Base-by-base conservation (phyloP, 768 basidiomycete genomes). In the Pulveroboletus sp. region DNA sequence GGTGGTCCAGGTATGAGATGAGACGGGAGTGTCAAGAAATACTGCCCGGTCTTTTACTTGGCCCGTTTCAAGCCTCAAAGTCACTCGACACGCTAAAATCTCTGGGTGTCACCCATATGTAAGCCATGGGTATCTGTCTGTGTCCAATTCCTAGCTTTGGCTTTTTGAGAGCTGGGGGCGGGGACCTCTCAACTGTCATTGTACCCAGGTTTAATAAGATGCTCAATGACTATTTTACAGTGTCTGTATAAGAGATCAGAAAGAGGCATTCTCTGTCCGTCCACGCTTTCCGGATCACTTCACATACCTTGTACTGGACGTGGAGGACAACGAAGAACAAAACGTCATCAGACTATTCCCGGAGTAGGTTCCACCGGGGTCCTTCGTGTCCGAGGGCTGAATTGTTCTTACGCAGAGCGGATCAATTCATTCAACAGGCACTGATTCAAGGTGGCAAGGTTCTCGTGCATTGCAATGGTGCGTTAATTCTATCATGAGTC, bases 1-100 rank as follows among this genome's bases (percentile, higher is more conserved):
- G 47, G 35, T 26, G 18, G 27, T 18, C 47, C 39, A 91, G 88
- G 61, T 96, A 96, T 62, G 93, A 95, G 70, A 94, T 96, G 93
- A 78, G 93, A 28, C 76, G 93, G n/a, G 87, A 94, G 61, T 92
- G 90, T 59, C 93, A 96, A 71, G 88, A 93, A 67, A 94, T 95
- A 56, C 73, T 90, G 0, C 86, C 89, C 24, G 82, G 82, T 15
- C 81, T 96, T 33, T 74, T 82, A 26, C 80, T 96, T 6, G 93
- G 93, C 0, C 92, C 93, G 3, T 91, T 93, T 54, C 86, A 89
- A 56, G 89, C 87, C 8, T 91, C 89, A 1, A 94, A 93, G 65
- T 85, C 86, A 1, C 71, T 91, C 26, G 78, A 85, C 12, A 81
- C 79, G 2, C 78, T 96, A 10, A 70, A 73, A 37, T 66, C 67